phyloP scores from a whole-genome alignment of 202 grass and related monocot genomes.

The Bolboschoenoplectus hybrid region DNA sequence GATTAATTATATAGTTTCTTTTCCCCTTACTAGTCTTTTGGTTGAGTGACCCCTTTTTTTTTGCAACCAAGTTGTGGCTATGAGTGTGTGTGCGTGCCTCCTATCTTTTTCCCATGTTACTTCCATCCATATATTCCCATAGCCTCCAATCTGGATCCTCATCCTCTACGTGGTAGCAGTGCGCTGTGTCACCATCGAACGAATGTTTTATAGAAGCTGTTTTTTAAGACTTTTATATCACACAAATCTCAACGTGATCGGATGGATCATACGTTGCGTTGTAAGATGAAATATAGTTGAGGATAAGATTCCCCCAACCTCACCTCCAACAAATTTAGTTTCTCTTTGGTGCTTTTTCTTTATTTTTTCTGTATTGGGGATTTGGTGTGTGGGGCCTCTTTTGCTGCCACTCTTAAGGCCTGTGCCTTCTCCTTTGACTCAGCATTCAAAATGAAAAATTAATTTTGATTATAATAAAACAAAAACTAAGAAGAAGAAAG shows the following conservation, averaged over 20 bases:
- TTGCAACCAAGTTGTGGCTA: conserved; percentile 22
- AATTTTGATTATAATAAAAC: neutral
- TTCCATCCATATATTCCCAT: neutral
- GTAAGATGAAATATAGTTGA: too few relatives aligned
- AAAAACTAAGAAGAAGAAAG: too few relatives aligned
- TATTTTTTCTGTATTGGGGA: neutral
- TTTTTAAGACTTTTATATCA: too few relatives aligned
- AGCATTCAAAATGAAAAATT: neutral
- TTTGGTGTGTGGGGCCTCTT: neutral
- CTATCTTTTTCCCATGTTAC: conserved; percentile 39
- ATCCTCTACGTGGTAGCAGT: too few relatives aligned
- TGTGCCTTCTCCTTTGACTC: conserved; percentile 19
- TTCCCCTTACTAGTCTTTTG: neutral
- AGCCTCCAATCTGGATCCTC: neutral
- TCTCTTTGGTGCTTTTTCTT: neutral
- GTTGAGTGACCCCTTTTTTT: conserved; percentile 13
- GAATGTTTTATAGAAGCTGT: too few relatives aligned
- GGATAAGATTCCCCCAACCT: neutral
- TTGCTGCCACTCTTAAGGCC: neutral
- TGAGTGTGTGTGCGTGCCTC: neutral
- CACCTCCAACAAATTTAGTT: neutral
- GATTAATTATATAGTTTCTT: neutral
- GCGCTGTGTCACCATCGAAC: too few relatives aligned
- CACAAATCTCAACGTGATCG: too few relatives aligned
- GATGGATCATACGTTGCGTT: too few relatives aligned